These are phyloP conservation scores for Pseudovirgaria hyperparasitica DNA, from an alignment of 2,329 filamentous ascomycete species.

Conservation along the genomic window DNA sequence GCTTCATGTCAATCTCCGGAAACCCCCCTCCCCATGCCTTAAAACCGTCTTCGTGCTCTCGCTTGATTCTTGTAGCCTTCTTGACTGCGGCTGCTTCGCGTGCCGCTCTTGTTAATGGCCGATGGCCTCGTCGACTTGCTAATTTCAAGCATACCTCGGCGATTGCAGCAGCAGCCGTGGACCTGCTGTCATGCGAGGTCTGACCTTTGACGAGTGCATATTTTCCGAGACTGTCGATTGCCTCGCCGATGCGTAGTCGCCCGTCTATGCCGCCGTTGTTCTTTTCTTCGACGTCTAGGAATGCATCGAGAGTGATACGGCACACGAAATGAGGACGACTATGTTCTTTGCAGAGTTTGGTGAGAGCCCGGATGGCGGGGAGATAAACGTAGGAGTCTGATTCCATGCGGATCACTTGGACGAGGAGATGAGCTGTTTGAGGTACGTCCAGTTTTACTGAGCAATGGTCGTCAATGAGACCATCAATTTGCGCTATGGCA, in stretches of 20 bases:
- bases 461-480: no score
- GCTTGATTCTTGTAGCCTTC: constrained; percentile 34
- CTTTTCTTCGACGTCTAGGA: constrained; percentile 47
- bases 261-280: constrained; percentile 40
- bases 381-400: constrained; percentile 61
- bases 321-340: constrained; percentile 52
- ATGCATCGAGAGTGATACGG: constrained; percentile 52
- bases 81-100: constrained; percentile 45
- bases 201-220: constrained; percentile 10
- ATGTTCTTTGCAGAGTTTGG: no score
- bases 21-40: constrained; percentile 43
- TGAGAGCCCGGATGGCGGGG: constrained; percentile 50
- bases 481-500: no score
- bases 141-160: constrained; percentile 49
- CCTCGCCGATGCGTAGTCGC: constrained; percentile 55
- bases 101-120: constrained; percentile 45
- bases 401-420: constrained; percentile 52
- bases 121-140: constrained; percentile 49
- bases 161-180: constrained; percentile 16
- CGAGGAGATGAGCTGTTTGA: constrained; percentile 48
- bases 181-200: not conserved
- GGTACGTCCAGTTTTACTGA: no score
- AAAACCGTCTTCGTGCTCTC: constrained; percentile 36
- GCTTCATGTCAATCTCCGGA: constrained; percentile 20
- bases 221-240: constrained; percentile 13